Conservation (phyloP, 1,139 yeast genomes). For the Candida sp. region DNA sequence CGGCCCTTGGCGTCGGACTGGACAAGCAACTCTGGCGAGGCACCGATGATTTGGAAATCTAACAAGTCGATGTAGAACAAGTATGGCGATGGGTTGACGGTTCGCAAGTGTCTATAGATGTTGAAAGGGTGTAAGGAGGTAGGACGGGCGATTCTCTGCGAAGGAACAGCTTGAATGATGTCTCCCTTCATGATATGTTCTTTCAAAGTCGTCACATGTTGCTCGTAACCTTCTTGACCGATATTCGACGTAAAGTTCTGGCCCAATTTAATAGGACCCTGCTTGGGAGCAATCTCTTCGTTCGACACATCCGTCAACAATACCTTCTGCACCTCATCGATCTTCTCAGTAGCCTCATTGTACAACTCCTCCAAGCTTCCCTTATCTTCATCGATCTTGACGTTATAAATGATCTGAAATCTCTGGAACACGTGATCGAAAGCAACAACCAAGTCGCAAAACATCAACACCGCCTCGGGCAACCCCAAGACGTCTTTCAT, state of each 20-base stretch:
- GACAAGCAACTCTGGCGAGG: slow-evolving; percentile 93
- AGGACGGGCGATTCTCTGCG: slow-evolving; percentile 95
- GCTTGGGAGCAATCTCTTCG: slow-evolving; percentile 52
- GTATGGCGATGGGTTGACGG: slow-evolving; percentile 97
- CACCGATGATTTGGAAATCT: slow-evolving; percentile 96
- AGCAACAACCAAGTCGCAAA: slow-evolving; percentile 88
- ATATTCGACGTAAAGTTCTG: slow-evolving; percentile 84
- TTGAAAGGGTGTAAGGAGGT: slow-evolving; percentile 96
- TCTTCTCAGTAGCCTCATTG: slow-evolving; percentile 56
- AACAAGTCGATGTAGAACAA: slow-evolving; percentile 90
- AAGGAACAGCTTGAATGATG: slow-evolving; percentile 97
- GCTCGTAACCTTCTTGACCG: slow-evolving; percentile 92
- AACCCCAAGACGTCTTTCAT: slow-evolving; percentile 79
- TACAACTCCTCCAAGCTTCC: slow-evolving; percentile 51
- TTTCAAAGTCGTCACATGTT: slow-evolving; percentile 75
- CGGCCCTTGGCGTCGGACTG: slow-evolving; percentile 75
- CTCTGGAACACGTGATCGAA: slow-evolving; percentile 95
- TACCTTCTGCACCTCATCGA: slow-evolving; percentile 57
- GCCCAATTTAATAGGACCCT: slow-evolving; percentile 66
- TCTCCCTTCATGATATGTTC: slow-evolving; percentile 89
- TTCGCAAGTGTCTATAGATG: slow-evolving; percentile 90
- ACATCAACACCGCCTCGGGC: slow-evolving; percentile 93
- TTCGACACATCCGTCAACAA: slow-evolving; percentile 44
- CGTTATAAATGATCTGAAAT: slow-evolving; percentile 86
- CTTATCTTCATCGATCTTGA: slow-evolving; percentile 50